phyloP scores from a whole-genome alignment of 768 basidiomycete species.

The Hericium alpestre region DNA sequence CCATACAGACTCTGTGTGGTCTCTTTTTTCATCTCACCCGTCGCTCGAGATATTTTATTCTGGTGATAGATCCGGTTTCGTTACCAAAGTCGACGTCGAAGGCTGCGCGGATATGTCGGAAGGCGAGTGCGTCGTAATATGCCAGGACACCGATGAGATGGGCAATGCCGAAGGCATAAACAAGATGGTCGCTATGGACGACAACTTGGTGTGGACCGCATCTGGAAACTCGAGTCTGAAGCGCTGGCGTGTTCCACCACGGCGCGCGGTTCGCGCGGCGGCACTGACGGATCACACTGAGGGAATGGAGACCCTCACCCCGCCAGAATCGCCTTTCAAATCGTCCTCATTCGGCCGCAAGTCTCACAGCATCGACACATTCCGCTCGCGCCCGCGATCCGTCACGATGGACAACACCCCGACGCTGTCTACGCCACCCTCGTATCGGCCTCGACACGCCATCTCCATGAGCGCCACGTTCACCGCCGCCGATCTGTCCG shows the following conservation, averaged over 20 bases:
- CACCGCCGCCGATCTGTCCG: neutral
- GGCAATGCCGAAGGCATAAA: slow-evolving; percentile 59
- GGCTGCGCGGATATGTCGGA: slow-evolving; percentile 71
- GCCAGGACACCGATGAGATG: too few species aligned
- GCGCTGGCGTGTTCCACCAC: slow-evolving; percentile 66
- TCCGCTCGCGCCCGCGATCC: slow-evolving; percentile 5
- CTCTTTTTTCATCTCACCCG: slow-evolving; percentile 79
- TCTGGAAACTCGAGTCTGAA: slow-evolving; percentile 71
- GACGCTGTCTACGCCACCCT: slow-evolving; percentile 7
- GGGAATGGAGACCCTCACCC: slow-evolving; percentile 3
- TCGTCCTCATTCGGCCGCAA: neutral
- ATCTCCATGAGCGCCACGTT: slow-evolving; percentile 10
- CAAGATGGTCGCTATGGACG: slow-evolving; percentile 73
- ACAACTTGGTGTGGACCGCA: slow-evolving; percentile 83
- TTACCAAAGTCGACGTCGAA: slow-evolving; percentile 88
- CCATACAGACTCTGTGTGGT: slow-evolving; percentile 93
- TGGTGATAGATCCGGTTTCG: slow-evolving; percentile 82
- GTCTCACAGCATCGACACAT: slow-evolving; percentile 9
- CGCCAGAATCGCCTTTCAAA: slow-evolving; percentile 6
- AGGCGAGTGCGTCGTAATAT: slow-evolving; percentile 82
- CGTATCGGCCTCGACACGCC: slow-evolving; percentile 16
- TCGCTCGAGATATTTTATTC: slow-evolving; percentile 87
- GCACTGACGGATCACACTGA: slow-evolving; percentile 9
- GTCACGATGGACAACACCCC: slow-evolving; percentile 8
- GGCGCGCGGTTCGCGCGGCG: slow-evolving; percentile 26